Base-by-base conservation (phyloP, 768 basidiomycete species). In the Tulasnella sp. region DNA sequence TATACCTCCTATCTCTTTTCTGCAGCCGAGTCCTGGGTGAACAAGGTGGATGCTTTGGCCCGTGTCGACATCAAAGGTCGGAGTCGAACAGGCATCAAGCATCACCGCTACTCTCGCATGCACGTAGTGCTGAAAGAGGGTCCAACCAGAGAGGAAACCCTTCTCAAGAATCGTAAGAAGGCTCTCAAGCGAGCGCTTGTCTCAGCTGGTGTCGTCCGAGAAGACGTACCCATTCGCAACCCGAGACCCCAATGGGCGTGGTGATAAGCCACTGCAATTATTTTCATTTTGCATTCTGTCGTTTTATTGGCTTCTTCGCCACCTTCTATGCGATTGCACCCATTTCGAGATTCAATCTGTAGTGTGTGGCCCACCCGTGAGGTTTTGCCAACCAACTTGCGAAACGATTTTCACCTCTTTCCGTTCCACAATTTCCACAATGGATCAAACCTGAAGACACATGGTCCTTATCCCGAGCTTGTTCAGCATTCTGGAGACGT, bases 11-110 rank as follows among this genome's bases (percentile, higher is more conserved):
- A 38, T 54, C 25, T 49, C 36, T 25, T 77, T 29, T 72, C 72
- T 67, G 49, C 79, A 97, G 96, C 94, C 67, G 91, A 97, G 83
- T 89, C 96, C 29, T 99, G 96, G 97, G 95, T 97, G 19, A 91
- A 89, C 68, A 98, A 99, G 82, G 95, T 92, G 6, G 88, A 86
- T 49, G 83, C 85, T 31, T 84, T 88, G 49, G 90, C 88, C 77
- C 88, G 91, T 73, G 79, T 94, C 25, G 94, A 97, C 79, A 89
- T 92, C 77, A 91, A 90, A 82, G 97, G 94, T 73, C 89, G 96
- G 79, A 93, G 92, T 40, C 91, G 91, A 79, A 86, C 82, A 75
- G 97, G 97, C 73, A 86, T 94, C 76, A 90, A 91, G 71, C 86
- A 88, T 15, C 93, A 93, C 81, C 91, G 90, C 0, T 88, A 89